Evolutionary conservation across 169 alveolate species (phyloP).

Genomic region (Cryptosporidium ubiquitum): DNA sequence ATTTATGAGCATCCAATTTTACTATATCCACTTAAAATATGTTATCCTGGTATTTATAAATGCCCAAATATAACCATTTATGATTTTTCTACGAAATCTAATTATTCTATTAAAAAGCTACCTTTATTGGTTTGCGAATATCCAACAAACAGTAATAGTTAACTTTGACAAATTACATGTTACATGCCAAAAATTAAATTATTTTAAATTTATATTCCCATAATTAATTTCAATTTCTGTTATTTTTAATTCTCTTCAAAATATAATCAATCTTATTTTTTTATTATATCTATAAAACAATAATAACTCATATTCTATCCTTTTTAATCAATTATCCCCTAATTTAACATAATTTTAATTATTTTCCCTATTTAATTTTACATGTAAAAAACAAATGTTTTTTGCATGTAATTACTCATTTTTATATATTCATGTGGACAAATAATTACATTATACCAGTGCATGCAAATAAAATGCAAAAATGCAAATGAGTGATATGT

Average conservation of each 20-base stretch:
- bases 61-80: conserved; percentile 52
- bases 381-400: neutral
- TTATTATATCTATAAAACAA: no score
- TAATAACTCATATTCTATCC: no score
- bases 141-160: neutral
- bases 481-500: conserved; percentile 24
- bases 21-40: conserved; percentile 62
- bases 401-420: no score
- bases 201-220: no score
- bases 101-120: conserved; percentile 9
- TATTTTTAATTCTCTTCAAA: neutral
- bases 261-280: no score
- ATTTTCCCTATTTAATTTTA: no score
- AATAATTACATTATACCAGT: neutral
- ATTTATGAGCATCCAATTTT: neutral
- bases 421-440: conserved; percentile 4
- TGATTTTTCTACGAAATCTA: conserved; percentile 35
- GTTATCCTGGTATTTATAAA: conserved; percentile 66
- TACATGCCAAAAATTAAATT: neutral
- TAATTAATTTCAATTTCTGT: no score
- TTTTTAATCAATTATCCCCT: neutral
- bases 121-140: conserved; percentile 58
- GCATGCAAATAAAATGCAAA: conserved; percentile 33
- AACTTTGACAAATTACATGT: neutral
- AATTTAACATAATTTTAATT: no score